Percentiles rank a stretch among this genome's conserved stretches.
Evolutionary conservation across 345 rosid species (phyloP).

Genomic region (Gossypium thurberi): DNA sequence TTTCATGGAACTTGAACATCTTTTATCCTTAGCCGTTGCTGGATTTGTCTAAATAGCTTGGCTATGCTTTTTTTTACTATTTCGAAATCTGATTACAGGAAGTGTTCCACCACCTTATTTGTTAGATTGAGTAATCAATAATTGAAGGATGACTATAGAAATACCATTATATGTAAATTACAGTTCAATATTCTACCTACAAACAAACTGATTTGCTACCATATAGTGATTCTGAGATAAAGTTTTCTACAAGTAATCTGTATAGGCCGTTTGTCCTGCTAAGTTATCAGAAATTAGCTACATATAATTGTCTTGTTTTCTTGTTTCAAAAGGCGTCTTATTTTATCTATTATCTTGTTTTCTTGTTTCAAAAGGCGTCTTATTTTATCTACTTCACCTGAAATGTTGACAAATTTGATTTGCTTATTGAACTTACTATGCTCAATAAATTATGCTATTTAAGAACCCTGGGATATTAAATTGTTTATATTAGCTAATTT

Average conservation of each 20-base stretch:
- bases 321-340: background rate
- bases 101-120: no score
- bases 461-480: background rate
- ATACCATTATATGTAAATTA: no score
- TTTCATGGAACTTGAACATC: no score
- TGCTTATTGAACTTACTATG: constrained; percentile 1
- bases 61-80: background rate
- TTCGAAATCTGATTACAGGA: background rate
- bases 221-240: background rate
- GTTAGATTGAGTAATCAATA: no score
- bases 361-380: background rate
- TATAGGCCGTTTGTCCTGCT: background rate
- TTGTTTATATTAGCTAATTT: background rate
- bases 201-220: background rate
- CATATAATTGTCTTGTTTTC: background rate
- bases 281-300: background rate
- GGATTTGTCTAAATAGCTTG: background rate
- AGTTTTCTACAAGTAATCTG: background rate
- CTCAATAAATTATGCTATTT: background rate
- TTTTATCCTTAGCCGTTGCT: background rate
- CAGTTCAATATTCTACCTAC: background rate
- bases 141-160: no score
- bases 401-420: constrained; percentile 3
- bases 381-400: background rate
- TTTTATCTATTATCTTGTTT: background rate